Evolutionary conservation across 2,329 filamentous ascomycete species (phyloP).

Genomic region (Aquanectria penicillioides): DNA sequence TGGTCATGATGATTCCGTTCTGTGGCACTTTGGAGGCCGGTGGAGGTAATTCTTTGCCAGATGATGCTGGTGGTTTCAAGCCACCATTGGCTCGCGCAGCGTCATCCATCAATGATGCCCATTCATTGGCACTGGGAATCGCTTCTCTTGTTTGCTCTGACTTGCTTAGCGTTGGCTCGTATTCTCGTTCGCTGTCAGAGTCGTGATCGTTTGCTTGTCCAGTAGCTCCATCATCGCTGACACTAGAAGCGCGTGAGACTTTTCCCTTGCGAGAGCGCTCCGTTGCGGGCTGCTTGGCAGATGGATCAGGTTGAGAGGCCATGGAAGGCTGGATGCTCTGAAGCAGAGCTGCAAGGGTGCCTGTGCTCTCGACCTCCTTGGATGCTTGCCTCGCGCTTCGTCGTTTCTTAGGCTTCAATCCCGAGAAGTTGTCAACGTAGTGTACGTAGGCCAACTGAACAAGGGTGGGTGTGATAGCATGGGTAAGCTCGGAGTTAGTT

Average conservation of each 20-base stretch:
- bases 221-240: constrained; percentile 29
- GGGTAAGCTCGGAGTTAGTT: constrained; percentile 36
- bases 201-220: constrained; percentile 18
- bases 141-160: constrained; percentile 18
- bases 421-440: constrained; percentile 45
- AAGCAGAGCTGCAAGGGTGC: constrained; percentile 37
- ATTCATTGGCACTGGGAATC: constrained; percentile 13
- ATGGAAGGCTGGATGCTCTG: constrained; percentile 26
- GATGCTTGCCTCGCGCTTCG: constrained; percentile 44
- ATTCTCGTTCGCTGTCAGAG: constrained; percentile 42
- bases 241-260: constrained; percentile 32
- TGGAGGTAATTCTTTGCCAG: neutral
- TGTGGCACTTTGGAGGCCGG: too few species aligned
- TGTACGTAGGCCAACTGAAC: constrained; percentile 41
- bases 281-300: constrained; percentile 8
- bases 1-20: constrained; percentile 22
- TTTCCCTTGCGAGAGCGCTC: constrained; percentile 25
- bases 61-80: constrained; percentile 5
- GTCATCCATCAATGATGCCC: neutral
- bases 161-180: constrained; percentile 34
- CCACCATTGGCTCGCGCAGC: constrained; percentile 23
- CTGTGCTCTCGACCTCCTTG: constrained; percentile 39
- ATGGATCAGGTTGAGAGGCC: neutral
- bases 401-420: constrained; percentile 47
- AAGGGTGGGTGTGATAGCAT: constrained; percentile 37